Evolutionary conservation across 441 rosid species (phyloP), one percentile per base, ranked within the genome.

Genomic region (Euphorbia celastroides): DNA sequence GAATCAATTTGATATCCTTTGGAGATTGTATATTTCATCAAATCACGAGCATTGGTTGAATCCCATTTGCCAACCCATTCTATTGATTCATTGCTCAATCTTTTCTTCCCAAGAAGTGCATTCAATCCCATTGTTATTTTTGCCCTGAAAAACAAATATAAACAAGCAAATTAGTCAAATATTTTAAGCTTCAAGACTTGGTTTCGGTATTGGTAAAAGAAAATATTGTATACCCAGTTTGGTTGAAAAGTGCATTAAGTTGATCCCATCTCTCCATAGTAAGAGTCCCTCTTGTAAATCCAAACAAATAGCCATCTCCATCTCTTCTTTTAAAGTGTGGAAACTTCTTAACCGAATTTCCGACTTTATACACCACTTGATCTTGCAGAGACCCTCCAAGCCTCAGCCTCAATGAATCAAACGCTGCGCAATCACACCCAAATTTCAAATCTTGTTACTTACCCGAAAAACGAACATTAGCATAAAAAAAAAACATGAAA

Each of bases 1-100:
- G 91, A 83, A 20, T 88, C 85, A 32, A 88, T 83, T 34, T 76
- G 75, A 74, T 88, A 77, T 65, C 86, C 94, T 69, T 80, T 88
- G 0, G 75, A 62, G 51, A 68, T 23, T 0, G 87, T 72, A 46
- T 86, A 88, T 2, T 57, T 61, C 75, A 88, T 83, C 19, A 86
- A 69, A 72, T 79, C 83, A 0, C 42, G 76, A 6, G 92, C 78
- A 41, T 88, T 86, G 11, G 27, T 16, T 0, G 78, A 3, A 31
- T 78, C 10, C 90, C 86, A 88, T 1, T 74, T 70, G 28, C 95
- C 90, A 2, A 64, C 55, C 78, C 81, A 83, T 8, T 69, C 70
- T 7, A 0, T 54, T 23, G 72, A 25, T 2, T 64, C 34, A 13
- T 64, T 20, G 11, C 54, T 34, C 7, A 70, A 32, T 25, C 66